Evolutionary conservation across 169 alveolate genomes (phyloP).

Genomic region (Hammondia hammondi): DNA sequence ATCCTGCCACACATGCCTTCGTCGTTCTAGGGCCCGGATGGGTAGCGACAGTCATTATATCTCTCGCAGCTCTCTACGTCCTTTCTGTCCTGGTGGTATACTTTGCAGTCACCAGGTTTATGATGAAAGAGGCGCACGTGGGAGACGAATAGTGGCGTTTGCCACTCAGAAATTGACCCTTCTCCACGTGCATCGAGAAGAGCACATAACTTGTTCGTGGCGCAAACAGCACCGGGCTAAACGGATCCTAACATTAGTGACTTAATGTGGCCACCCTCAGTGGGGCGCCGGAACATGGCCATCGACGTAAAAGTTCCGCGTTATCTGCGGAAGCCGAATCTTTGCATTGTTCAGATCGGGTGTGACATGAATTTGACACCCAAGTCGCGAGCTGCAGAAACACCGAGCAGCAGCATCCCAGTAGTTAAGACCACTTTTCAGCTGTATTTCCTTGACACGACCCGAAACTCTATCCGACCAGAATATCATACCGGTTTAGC

Average conservation of each 20-base stretch:
- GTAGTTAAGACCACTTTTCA: too few species aligned
- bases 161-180: not conserved
- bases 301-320: conserved; percentile 94
- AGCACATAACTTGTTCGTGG: too few species aligned
- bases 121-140: not conserved
- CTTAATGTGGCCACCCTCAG: conserved; percentile 58
- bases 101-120: not conserved
- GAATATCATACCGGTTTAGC: too few species aligned
- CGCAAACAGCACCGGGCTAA: too few species aligned
- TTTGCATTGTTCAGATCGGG: conserved; percentile 86
- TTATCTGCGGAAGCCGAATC: conserved; percentile 89
- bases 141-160: not conserved
- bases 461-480: too few species aligned
- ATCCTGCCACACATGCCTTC: not conserved
- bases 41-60: conserved; percentile 9
- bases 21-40: conserved; percentile 7
- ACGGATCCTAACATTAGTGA: not conserved
- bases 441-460: too few species aligned
- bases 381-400: conserved; percentile 87
- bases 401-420: too few species aligned
- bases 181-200: too few species aligned
- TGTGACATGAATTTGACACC: conserved; percentile 91
- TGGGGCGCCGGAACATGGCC: conserved; percentile 95
- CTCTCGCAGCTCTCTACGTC: not conserved
- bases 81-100: conserved; percentile 28